Percentiles rank a stretch among this genome's conserved stretches.
Conservation (phyloP, 495 filamentous ascomycete species). For the Xylaria castorea region DNA sequence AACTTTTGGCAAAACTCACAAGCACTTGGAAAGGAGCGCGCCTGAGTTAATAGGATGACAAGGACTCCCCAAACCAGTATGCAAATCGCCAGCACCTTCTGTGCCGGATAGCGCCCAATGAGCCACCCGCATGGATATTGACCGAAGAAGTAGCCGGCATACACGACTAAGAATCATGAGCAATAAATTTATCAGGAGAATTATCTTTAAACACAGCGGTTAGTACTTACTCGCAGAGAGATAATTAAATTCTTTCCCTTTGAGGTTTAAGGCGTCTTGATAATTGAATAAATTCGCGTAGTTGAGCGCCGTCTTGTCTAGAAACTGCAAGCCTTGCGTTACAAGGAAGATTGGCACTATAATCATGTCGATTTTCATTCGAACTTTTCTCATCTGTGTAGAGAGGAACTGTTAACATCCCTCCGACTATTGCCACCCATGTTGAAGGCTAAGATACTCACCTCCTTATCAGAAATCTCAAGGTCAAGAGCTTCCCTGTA, state of each 20-base stretch:
- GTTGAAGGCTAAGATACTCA: background rate
- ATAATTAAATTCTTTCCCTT: conserved; percentile 25
- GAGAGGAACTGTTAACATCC: background rate
- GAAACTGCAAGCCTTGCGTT: conserved; percentile 58
- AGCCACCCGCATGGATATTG: conserved; percentile 57
- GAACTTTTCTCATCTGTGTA: conserved; percentile 36
- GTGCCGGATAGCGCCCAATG: conserved; percentile 50
- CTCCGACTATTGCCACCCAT: background rate
- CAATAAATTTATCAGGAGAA: background rate
- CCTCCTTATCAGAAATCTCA: conserved; percentile 24
- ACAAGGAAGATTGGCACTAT: conserved; percentile 59
- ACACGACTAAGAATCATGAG: conserved; percentile 4
- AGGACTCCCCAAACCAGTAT: conserved; percentile 23
- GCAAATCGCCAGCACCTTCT: conserved; percentile 17
- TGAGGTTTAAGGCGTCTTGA: conserved; percentile 46
- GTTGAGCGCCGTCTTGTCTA: conserved; percentile 64
- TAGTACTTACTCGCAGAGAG: conserved; percentile 32
- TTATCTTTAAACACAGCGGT: too few relatives aligned
- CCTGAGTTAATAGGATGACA: conserved; percentile 21
- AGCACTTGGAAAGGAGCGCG: conserved; percentile 4
- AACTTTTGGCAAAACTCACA: background rate
- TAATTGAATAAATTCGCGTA: conserved; percentile 60
- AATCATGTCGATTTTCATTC: conserved; percentile 58
- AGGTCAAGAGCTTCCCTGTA: conserved; percentile 20
- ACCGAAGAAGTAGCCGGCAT: conserved; percentile 46